Evolutionary conservation across 495 filamentous ascomycete species (phyloP), one percentile per base, ranked within the genome.

Genomic region (Staphylotrichum tortipilum): DNA sequence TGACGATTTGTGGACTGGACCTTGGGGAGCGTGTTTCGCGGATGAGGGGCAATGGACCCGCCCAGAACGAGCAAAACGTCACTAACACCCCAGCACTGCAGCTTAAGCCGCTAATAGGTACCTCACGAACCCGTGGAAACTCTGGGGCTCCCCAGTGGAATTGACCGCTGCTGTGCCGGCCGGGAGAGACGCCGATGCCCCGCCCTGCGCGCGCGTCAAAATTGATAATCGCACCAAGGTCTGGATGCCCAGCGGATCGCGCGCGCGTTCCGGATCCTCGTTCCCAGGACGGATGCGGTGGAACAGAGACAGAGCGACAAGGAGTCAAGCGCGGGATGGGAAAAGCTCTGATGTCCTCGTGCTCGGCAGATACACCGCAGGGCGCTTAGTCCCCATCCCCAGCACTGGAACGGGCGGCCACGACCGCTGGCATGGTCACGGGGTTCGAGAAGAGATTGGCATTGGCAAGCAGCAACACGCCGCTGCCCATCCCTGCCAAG

Each of bases 281-380:
- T 30, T 41, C 41, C 35, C 34, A n/a, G 52, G 52, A 51, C 26
- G 28, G 19, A 42, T 34, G 34, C 8, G 17, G 18, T 33, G 49
- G 23, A 34, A 44, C 41, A 45, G 23, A 30, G 28, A 10, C 34
- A 10, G 29, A 11, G 22, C 33, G 23, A n/a, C n/a, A n/a, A n/a
- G n/a, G n/a, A n/a, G n/a, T n/a, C n/a, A n/a, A n/a, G n/a, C n/a
- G n/a, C n/a, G n/a, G n/a, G n/a, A n/a, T n/a, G 40, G 38, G 22
- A 40, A 31, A 61, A 53, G 33, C 47, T 63, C 60, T 63, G 57
- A 23, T 63, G 62, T 59, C 60, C 62, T 65, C 62, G 62, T 63
- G 59, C 52, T n/a, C 38, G 50, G 36, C 26, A 31, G n/a, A 31
- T 42, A 45, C 37, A 17, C 44, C n/a, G n/a, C n/a, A n/a, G n/a